Base-by-base conservation (phyloP, 2,329 filamentous ascomycete species). In the Ophiocordyceps australis region DNA sequence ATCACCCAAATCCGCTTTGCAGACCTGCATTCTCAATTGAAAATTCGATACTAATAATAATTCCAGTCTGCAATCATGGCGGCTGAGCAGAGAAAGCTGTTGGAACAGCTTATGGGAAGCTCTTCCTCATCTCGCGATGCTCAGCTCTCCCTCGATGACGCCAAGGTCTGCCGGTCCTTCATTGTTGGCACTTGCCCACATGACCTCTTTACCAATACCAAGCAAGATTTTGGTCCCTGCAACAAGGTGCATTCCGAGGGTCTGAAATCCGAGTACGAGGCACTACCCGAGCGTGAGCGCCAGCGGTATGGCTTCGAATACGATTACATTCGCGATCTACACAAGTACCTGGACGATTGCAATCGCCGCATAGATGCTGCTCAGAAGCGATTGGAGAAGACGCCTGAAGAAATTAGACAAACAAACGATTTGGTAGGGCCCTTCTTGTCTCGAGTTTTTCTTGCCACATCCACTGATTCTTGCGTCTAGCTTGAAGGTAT, bases 161-260 rank as follows among this genome's bases (percentile, higher is more conserved):
- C 79, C 28, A 94, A 92, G 55, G 80, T 93, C 40, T 98, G 89
- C 60, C 80, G 82, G 28, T 94, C 85, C 12, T 95, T 86, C 51
- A 68, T 98, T 25, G 83, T 71, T 34, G 89, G 89, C 40, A 91
- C 81, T 31, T 98, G 89, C 50, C 89, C 89, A 1, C 86, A 95
- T 61, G 89, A 98, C 48, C 81, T 98, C 45, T 98, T 98, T 65
- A 98, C 86, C 37, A 98, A 98, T 57, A 98, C 89, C 23, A 95
- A 94, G 59, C 85, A 95, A 31, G 89, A 98, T 49, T 68, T 95
- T 18, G 89, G 89, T 3, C 68, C 73, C 1, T 98, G 89, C 45
- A 69, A 80, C 25, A 89, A 86, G 47, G 67, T 86, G 15, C 89
- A 98, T 55, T 79, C 72, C 25, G 85, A 94, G 47, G 71, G 73